phyloP scores from a whole-genome alignment of 2,329 filamentous ascomycete species.

The Orbilia javanica region DNA sequence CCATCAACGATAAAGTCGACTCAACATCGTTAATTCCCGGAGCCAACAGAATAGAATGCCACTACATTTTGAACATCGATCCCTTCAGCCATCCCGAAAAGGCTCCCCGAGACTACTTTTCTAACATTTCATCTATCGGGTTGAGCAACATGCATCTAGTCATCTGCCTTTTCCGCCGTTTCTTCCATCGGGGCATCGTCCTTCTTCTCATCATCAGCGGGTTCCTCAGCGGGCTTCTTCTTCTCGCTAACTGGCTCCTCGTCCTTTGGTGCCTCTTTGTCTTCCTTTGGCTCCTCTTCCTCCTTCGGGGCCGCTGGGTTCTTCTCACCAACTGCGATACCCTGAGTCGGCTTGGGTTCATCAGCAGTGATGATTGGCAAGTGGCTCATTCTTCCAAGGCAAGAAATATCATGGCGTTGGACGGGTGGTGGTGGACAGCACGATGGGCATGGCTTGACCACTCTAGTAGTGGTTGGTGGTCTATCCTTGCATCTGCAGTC shows the following conservation, averaged over 20 bases:
- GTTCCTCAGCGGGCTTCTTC: background rate
- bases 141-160: background rate
- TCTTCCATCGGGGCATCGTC: background rate
- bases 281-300: background rate
- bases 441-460: background rate
- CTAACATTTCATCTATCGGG: background rate
- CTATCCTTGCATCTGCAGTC: slow-evolving; percentile 8
- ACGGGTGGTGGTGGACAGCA: slow-evolving; percentile 1
- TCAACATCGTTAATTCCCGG: background rate
- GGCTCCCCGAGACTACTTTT: background rate
- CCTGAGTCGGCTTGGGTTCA: background rate
- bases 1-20: background rate
- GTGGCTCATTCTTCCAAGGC: slow-evolving; percentile 2
- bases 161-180: background rate
- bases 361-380: background rate
- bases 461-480: slow-evolving; percentile 12
- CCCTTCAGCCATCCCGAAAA: no score
- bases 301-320: background rate
- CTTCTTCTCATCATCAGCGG: background rate
- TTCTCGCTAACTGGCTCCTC: background rate
- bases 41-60: background rate
- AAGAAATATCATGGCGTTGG: background rate
- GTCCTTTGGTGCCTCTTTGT: background rate
- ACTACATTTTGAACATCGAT: no score
- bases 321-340: slow-evolving; percentile 2